A percentile compares a stretch with the other conserved stretches of the same genome.
Evolutionary conservation across 768 basidiomycete species (phyloP).

Genomic region (Candolleomyces eurysporus): DNA sequence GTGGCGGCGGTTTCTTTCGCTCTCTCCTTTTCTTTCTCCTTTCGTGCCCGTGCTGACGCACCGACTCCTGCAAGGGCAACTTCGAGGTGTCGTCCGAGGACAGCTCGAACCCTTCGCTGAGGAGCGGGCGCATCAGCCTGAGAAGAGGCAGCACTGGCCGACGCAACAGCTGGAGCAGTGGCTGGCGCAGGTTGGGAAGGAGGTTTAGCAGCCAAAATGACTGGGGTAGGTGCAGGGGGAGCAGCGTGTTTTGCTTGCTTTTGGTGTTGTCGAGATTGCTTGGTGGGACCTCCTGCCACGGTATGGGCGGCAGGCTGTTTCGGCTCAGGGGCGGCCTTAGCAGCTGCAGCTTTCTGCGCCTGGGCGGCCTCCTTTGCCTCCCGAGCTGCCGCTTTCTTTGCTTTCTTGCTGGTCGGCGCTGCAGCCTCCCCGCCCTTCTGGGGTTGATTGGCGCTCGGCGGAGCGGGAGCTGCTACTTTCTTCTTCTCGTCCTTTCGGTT

Average conservation of each 20-base stretch:
- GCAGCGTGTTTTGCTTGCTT: not conserved
- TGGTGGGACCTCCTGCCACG: constrained; percentile 14
- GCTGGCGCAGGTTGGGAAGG: constrained; percentile 13
- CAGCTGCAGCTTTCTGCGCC: constrained; percentile 3
- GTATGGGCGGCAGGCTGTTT: constrained; percentile 4
- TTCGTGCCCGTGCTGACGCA: constrained; percentile 33
- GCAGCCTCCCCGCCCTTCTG: constrained; percentile 19
- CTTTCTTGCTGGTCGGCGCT: constrained; percentile 11
- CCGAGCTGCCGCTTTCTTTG: constrained; percentile 15
- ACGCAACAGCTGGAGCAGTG: constrained; percentile 2
- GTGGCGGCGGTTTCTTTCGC: not conserved
- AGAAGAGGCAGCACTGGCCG: constrained; percentile 12
- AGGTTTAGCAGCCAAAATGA: constrained; percentile 12
- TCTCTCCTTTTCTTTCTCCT: constrained; percentile 22
- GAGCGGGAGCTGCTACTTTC: constrained; percentile 15
- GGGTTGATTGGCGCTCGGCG: constrained; percentile 6
- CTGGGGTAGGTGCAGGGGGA: constrained; percentile 8
- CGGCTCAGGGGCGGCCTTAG: constrained; percentile 5
- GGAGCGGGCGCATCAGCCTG: constrained; percentile 8
- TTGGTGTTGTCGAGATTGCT: not conserved
- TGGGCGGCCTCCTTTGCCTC: not conserved
- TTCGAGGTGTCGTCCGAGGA: constrained; percentile 69
- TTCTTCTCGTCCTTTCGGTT: constrained; percentile 39
- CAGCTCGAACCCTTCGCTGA: constrained; percentile 50
- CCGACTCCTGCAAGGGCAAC: constrained; percentile 68